Conservation (phyloP, 495 filamentous ascomycete species). For the Pseudotulostoma volvatum region DNA sequence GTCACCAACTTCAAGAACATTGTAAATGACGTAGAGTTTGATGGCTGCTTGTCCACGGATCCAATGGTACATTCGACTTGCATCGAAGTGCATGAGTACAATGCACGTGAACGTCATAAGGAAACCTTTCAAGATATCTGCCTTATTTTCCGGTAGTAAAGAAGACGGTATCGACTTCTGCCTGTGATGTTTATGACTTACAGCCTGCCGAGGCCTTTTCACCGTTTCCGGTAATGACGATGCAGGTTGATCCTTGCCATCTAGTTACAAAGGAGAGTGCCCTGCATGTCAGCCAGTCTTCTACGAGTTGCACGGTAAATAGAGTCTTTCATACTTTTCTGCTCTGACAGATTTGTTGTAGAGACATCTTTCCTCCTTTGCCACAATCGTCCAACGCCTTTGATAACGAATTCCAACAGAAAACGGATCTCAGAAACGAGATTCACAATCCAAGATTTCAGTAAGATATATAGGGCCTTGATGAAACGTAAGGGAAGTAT, state of each 20-base stretch:
- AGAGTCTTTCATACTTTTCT: no score
- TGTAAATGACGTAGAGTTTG: conserved; percentile 97
- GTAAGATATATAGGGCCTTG: conserved; percentile 60
- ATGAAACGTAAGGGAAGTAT: conserved; percentile 83
- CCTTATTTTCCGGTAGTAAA: conserved; percentile 76
- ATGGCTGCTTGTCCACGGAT: conserved; percentile 93
- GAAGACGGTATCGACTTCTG: conserved; percentile 73
- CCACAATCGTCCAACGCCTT: conserved; percentile 66
- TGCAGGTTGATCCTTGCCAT: conserved; percentile 6
- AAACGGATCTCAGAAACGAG: conserved; percentile 48
- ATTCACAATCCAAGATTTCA: conserved; percentile 53
- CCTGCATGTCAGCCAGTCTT: no score
- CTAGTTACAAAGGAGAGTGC: conserved; percentile 13
- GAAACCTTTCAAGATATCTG: conserved; percentile 79
- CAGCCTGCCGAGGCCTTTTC: conserved; percentile 16
- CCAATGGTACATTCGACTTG: conserved; percentile 95
- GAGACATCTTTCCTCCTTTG: conserved; percentile 27
- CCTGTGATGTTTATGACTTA: conserved; percentile 45
- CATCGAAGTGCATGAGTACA: conserved; percentile 81
- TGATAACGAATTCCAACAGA: conserved; percentile 53
- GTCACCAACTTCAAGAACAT: conserved; percentile 81
- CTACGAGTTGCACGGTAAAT: no score
- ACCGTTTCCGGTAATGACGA: conserved; percentile 7
- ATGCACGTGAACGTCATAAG: conserved; percentile 72
- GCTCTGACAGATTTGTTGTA: conserved; percentile 4